phyloP scores from a whole-genome alignment of 331 rosid species.

The Spiraea crenata region DNA sequence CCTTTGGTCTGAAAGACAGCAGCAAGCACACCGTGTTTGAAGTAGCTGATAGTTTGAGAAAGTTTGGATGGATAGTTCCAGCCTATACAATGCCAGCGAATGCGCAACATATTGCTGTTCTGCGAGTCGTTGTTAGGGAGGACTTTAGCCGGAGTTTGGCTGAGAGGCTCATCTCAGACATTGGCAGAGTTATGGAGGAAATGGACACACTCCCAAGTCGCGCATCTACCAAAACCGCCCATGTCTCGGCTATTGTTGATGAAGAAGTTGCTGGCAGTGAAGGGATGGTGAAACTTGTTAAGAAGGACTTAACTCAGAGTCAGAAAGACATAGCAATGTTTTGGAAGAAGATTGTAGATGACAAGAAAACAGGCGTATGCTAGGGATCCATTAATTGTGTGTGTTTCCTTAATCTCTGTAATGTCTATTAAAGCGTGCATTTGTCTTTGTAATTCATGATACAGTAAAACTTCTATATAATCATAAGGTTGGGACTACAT shows the following conservation, averaged over 20 bases:
- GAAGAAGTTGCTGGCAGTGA: slow-evolving; percentile 21
- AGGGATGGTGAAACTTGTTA: slow-evolving; percentile 23
- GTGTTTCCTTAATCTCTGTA: neutral
- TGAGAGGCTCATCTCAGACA: slow-evolving; percentile 67
- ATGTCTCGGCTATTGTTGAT: slow-evolving; percentile 35
- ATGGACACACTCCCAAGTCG: slow-evolving; percentile 44
- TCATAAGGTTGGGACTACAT: no score
- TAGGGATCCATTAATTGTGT: slow-evolving; percentile 21
- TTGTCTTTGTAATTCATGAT: neutral
- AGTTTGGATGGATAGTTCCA: slow-evolving; percentile 82
- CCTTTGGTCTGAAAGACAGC: slow-evolving; percentile 75
- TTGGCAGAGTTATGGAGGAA: slow-evolving; percentile 50
- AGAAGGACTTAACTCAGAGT: slow-evolving; percentile 41
- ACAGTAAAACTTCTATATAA: no score
- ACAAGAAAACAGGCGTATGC: slow-evolving; percentile 62
- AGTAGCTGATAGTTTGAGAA: slow-evolving; percentile 60
- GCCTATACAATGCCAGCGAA: slow-evolving; percentile 84
- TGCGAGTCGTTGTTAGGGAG: slow-evolving; percentile 83
- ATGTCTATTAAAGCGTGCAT: no score
- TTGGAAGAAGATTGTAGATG: slow-evolving; percentile 55
- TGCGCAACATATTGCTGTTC: slow-evolving; percentile 61
- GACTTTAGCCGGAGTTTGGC: slow-evolving; percentile 78
- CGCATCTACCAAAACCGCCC: slow-evolving; percentile 32
- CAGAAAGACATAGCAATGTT: slow-evolving; percentile 27
- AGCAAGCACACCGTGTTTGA: slow-evolving; percentile 71